Percentiles rank a stretch among this genome's conserved stretches.
Conservation (phyloP, 331 rosid genomes). For the Quercus phellos region DNA sequence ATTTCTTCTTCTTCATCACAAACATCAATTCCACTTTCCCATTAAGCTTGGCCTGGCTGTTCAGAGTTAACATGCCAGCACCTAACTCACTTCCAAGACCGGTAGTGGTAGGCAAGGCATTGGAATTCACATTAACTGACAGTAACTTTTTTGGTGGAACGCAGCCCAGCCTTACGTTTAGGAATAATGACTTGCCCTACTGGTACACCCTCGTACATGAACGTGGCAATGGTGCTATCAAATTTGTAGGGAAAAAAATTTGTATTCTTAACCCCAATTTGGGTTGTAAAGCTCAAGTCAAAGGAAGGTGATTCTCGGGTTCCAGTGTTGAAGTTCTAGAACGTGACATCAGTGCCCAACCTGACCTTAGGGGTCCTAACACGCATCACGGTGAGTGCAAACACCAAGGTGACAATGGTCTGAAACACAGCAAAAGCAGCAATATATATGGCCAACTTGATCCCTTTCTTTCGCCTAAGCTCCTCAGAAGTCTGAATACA, state of each 20-base stretch:
- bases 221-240: neutral
- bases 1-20: conserved; percentile 26
- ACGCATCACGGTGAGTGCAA: conserved; percentile 5
- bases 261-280: conserved; percentile 21
- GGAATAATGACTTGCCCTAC: conserved; percentile 5
- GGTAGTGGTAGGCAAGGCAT: neutral
- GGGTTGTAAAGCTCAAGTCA: conserved; percentile 7
- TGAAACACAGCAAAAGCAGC: conserved; percentile 16
- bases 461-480: conserved; percentile 20
- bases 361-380: conserved; percentile 16
- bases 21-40: conserved; percentile 22
- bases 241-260: conserved; percentile 24
- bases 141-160: conserved; percentile 4
- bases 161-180: conserved; percentile 17
- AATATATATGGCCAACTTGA: conserved; percentile 6
- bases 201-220: neutral
- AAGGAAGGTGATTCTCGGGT: conserved; percentile 1
- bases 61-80: conserved; percentile 4
- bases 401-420: neutral
- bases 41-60: neutral
- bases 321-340: neutral
- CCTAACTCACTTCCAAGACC: conserved; percentile 16
- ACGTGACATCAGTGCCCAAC: neutral
- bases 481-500: neutral
- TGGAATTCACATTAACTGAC: conserved; percentile 2